Conservation (phyloP, 371 early-diverging fungal species). For the Dichotomocladium elegans region DNA sequence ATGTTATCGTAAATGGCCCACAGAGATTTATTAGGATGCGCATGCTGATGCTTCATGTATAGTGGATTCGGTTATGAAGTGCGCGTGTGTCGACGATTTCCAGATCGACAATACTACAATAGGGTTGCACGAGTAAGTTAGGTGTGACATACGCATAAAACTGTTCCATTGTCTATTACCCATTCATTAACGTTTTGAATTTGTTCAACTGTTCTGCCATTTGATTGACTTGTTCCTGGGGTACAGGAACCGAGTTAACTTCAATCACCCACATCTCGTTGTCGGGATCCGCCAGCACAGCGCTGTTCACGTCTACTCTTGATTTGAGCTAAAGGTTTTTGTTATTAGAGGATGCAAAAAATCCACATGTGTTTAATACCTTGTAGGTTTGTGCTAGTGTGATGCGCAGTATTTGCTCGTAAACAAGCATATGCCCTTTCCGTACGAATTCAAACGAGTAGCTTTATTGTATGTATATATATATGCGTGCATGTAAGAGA, state of each 20-base stretch:
- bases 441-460: constrained; percentile 48
- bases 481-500: no score
- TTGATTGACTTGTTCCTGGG: constrained; percentile 47
- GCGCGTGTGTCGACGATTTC: constrained; percentile 49
- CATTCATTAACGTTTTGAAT: constrained; percentile 34
- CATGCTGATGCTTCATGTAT: no score
- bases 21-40: no score
- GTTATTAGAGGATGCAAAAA: background rate
- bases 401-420: constrained; percentile 34
- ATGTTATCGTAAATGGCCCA: no score
- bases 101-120: constrained; percentile 36
- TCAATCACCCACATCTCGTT: constrained; percentile 45
- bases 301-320: constrained; percentile 31
- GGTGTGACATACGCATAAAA: background rate
- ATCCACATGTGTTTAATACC: constrained; percentile 8
- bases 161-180: constrained; percentile 24
- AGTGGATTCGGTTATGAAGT: constrained; percentile 42
- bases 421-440: constrained; percentile 38
- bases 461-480: constrained; percentile 13
- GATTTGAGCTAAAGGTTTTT: constrained; percentile 34
- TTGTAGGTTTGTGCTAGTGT: constrained; percentile 40
- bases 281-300: constrained; percentile 16
- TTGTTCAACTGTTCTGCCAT: constrained; percentile 45
- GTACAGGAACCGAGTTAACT: constrained; percentile 30
- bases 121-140: background rate